Evolutionary conservation across 1,284 basidiomycete species (phyloP), one percentile per base, ranked within the genome.

Genomic region (Cryptococcus hybrid): DNA sequence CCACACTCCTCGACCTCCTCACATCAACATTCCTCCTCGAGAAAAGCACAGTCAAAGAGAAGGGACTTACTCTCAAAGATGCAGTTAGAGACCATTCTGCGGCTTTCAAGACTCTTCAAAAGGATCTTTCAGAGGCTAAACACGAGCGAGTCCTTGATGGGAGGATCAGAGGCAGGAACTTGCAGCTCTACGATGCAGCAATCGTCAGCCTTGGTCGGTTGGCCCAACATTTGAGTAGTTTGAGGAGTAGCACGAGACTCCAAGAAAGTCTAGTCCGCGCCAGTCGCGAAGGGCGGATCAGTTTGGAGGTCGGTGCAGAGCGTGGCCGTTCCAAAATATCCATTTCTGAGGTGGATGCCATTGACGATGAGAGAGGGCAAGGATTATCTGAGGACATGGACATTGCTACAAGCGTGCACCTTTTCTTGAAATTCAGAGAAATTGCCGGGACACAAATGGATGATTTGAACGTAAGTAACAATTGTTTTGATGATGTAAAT

Each of bases 211-310:
- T 97, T 68, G 92, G 89, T 59, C 81, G 90, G 13, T 83, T 97
- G 3, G 93, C 90, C 0, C 93, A 97, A 70, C 92, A 96, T 78
- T 78, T 96, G 44, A 92, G 88, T 52, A 91, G 92, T 18, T 79
- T 96, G 57, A 80, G 93, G 47, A 87, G 88, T 58, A 89, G 91
- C 0, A 91, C 88, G 2, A 83, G 85, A 37, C 74, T 96, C 36
- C 92, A 95, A 69, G 86, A 88, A 58, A 88, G 92, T 51, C 76
- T 96, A 38, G 85, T 88, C 15, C 83, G 67, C 66, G 87, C 88
- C 0, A 84, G 85, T 30, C 77, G 83, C 7, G 83, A 86, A 8
- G 84, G 82, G 34, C 83, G 81, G 56, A 70, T 85, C 44, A 70
- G 78, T 13, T 62, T 83, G n/a, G 68, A 70, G 24, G 37, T 51